phyloP scores from a whole-genome alignment of 805 yeast genomes.

The Candida ascalaphidarum region DNA sequence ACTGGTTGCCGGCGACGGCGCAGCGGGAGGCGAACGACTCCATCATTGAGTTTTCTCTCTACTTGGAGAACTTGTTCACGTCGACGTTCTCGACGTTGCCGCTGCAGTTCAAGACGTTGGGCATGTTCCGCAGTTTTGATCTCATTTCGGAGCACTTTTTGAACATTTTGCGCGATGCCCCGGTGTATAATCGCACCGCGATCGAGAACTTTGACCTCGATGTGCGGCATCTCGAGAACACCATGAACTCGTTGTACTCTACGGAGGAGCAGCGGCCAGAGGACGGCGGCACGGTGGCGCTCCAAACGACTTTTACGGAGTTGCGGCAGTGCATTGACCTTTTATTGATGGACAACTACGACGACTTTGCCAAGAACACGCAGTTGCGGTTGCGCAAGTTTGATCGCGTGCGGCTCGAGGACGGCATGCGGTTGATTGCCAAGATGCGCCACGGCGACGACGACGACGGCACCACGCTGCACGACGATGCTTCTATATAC shows the following conservation, averaged over 20 bases:
- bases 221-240: constrained; percentile 62
- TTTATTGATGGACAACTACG: constrained; percentile 54
- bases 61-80: constrained; percentile 74
- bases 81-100: constrained; percentile 82
- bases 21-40: constrained; percentile 62
- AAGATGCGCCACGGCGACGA: constrained; percentile 33
- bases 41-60: constrained; percentile 77
- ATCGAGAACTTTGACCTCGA: constrained; percentile 71
- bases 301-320: constrained; percentile 69
- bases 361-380: constrained; percentile 50
- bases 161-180: constrained; percentile 47
- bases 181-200: constrained; percentile 51
- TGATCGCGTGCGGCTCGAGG: constrained; percentile 66
- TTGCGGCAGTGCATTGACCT: constrained; percentile 74
- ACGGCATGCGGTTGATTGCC: constrained; percentile 51
- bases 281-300: constrained; percentile 36
- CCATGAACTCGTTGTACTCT: constrained; percentile 32
- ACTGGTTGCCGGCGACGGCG: constrained; percentile 55
- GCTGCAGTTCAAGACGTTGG: constrained; percentile 60
- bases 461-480: too few relatives aligned
- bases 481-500: too few relatives aligned
- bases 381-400: constrained; percentile 42
- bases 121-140: constrained; percentile 84
- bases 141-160: constrained; percentile 67
- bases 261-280: constrained; percentile 9